phyloP scores from a whole-genome alignment of 1,284 basidiomycete genomes.

The Phlebopus sp. region DNA sequence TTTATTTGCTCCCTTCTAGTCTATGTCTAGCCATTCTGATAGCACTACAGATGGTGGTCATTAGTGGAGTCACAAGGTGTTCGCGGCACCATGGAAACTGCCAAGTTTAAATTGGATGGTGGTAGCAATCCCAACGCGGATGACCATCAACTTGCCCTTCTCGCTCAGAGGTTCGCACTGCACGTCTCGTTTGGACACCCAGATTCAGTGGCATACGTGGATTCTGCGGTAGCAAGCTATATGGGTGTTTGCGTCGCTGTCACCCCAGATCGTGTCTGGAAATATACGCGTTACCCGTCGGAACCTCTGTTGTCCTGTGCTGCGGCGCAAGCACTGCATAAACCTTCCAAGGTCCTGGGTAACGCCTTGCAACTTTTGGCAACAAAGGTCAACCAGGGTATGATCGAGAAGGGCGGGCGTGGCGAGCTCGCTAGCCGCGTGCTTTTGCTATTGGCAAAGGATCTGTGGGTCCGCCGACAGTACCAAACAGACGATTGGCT shows the following conservation, averaged over 20 bases:
- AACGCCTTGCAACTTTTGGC: too few relatives aligned
- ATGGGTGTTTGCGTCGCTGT: neutral
- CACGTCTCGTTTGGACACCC: conserved; percentile 5
- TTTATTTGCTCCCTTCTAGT: too few relatives aligned
- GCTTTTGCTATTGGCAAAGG: too few relatives aligned
- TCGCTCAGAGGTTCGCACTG: conserved; percentile 5
- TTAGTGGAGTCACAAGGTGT: neutral
- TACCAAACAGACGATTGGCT: too few relatives aligned
- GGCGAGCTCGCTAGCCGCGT: too few relatives aligned
- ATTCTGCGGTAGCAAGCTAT: conserved; percentile 2
- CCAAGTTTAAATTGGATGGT: neutral
- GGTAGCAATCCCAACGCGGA: neutral
- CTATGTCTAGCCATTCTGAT: neutral
- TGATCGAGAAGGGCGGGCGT: too few relatives aligned
- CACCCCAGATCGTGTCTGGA: neutral
- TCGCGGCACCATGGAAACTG: neutral
- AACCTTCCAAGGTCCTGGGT: too few relatives aligned
- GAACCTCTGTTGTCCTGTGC: conserved; percentile 3
- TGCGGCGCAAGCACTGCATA: neutral
- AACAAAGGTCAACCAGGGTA: too few relatives aligned
- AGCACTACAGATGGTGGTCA: neutral
- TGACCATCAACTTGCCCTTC: conserved; percentile 8
- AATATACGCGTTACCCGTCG: conserved; percentile 1
- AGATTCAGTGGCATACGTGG: neutral
- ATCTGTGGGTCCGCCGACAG: too few relatives aligned